phyloP scores from a whole-genome alignment of 345 rosid genomes.

The Citrus sp. region DNA sequence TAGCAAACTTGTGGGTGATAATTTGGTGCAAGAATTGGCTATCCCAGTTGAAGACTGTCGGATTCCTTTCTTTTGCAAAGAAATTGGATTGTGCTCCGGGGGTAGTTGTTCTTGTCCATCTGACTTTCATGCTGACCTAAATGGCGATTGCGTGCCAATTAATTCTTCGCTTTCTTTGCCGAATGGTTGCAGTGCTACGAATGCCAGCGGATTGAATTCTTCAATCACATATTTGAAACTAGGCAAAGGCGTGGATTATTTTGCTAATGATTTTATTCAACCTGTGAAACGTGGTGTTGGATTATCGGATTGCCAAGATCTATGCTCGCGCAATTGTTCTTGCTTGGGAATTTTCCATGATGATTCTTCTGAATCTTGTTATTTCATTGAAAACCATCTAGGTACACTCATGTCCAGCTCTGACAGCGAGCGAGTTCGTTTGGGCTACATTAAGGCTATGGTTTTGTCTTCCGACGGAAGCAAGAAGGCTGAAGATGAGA shows the following conservation, averaged over 20 bases:
- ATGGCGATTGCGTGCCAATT: constrained; percentile 6
- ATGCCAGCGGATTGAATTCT: not conserved
- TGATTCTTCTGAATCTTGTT: constrained; percentile 10
- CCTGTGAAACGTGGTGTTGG: not conserved
- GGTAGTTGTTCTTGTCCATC: constrained; percentile 10
- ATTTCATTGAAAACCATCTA: constrained; percentile 1
- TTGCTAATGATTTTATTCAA: constrained; percentile 7
- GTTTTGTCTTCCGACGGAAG: not conserved
- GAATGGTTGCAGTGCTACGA: not conserved
- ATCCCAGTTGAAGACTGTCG: not conserved
- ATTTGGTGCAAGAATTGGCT: not conserved
- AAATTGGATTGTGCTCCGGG: constrained; percentile 5
- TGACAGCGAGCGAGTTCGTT: not conserved
- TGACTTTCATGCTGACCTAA: not conserved
- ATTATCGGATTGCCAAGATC: constrained; percentile 10
- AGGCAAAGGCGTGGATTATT: constrained; percentile 5
- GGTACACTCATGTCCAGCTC: constrained; percentile 16
- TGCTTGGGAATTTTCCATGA: constrained; percentile 16
- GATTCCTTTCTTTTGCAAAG: constrained; percentile 9
- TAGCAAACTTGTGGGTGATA: not conserved
- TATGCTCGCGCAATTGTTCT: constrained; percentile 14
- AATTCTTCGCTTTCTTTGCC: constrained; percentile 5
- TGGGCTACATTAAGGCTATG: constrained; percentile 14
- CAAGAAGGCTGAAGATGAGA: not conserved
- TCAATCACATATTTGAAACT: constrained; percentile 8